Base-by-base conservation (phyloP, 768 basidiomycete genomes). In the Lyophyllum semitale region DNA sequence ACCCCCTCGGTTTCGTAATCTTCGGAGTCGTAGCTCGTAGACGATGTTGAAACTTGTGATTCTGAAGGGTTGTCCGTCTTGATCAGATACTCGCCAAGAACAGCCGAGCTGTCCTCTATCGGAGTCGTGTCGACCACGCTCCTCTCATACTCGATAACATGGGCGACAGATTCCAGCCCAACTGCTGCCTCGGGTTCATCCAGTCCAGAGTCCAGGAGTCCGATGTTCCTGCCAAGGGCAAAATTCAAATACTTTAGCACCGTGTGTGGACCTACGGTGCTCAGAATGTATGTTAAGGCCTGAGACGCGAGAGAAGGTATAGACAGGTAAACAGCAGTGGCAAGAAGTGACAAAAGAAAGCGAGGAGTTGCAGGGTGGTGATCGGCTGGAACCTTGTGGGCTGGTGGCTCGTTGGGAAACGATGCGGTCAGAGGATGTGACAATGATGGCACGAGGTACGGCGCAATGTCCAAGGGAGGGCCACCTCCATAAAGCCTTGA, bases 401-500 rank as follows among this genome's bases (percentile, higher is more conserved):
- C 65, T 60, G 58, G 59, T 49, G 62, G 64, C 49, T 58, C 58
- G 9, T 66, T 59, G n/a, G 79, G 78, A 63, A 84, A 88, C n/a
- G 79, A 77, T 1, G 87, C 77, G 0, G 91, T 91, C 47, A 96
- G 78, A 2, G 94, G 93, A 32, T 87, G 76, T 1, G 76, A 64
- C 2, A 85, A 66, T 0, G 86, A 86, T 3, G 94, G 86, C 51
- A 88, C 76, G 30, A 91, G 71, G 20, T 79, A 73, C 0, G 85
- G 78, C 17, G 87, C 81, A 48, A 95, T 74, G 62, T 85, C 77
- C 35, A 96, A 77, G 0, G 78, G 77, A 12, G 95, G 94, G 0
- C 92, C 89, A 17, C 91, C 89, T 22, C 93, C 92, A 63, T 96
- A 97, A 6, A 97, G 79, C 35, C 89, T 82, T 8, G 95, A 83